These are phyloP conservation scores for Phytophthora boehmeriae DNA, from an alignment of 352 stramenopile species.

Conservation along the genomic window DNA sequence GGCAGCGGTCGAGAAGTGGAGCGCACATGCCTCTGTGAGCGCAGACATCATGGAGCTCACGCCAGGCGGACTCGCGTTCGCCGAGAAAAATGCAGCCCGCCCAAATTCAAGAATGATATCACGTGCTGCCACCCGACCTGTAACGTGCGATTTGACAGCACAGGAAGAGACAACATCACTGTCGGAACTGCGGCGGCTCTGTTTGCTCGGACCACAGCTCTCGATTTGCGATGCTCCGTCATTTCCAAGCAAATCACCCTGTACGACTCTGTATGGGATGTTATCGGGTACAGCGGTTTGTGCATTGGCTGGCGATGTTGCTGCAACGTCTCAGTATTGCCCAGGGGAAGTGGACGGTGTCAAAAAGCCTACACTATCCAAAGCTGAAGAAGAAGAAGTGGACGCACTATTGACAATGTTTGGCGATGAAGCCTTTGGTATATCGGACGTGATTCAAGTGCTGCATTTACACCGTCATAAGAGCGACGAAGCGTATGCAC, in stretches of 20 bases:
- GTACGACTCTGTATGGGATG: conserved; percentile 76
- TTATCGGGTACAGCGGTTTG: conserved; percentile 77
- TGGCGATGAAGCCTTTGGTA: conserved; percentile 59
- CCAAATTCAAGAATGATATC: conserved; percentile 75
- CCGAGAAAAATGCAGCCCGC: conserved; percentile 57
- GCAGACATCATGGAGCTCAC: conserved; percentile 56
- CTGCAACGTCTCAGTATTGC: conserved; percentile 63
- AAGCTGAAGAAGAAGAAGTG: conserved; percentile 69
- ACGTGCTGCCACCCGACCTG: conserved; percentile 70
- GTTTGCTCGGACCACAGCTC: conserved; percentile 85
- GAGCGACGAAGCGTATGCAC: conserved; percentile 73
- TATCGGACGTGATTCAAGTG: conserved; percentile 83
- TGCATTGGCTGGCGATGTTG: conserved; percentile 70
- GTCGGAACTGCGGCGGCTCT: conserved; percentile 78
- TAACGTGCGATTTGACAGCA: conserved; percentile 72
- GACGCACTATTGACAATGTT: conserved; percentile 56
- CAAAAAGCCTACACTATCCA: conserved; percentile 39
- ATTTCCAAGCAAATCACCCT: conserved; percentile 66
- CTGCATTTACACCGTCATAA: conserved; percentile 82
- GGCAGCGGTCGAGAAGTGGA: conserved; percentile 47
- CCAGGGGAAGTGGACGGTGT: conserved; percentile 43
- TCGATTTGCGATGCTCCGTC: conserved; percentile 65
- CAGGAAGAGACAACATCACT: conserved; percentile 81
- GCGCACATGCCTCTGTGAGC: conserved; percentile 29
- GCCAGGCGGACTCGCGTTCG: conserved; percentile 62